Evolutionary conservation across 345 rosid species (phyloP).

Genomic region (Psidium friedrichsthalianum): DNA sequence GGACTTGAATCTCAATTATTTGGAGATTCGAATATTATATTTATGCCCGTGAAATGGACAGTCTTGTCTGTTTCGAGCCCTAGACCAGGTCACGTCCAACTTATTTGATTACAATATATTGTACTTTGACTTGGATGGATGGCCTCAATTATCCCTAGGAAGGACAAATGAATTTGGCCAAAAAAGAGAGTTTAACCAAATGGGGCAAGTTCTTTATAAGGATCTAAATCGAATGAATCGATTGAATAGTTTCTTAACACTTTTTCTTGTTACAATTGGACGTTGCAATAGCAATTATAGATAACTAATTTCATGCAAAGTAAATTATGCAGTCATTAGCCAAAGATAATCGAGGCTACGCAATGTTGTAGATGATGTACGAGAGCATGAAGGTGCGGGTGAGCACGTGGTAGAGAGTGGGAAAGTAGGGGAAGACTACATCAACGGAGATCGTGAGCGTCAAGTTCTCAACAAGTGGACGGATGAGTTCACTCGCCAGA

Average conservation of each 20-base stretch:
- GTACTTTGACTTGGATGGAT: neutral
- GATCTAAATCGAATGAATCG: neutral
- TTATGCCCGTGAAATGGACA: neutral
- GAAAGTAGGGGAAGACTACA: slow-evolving; percentile 16
- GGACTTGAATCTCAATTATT: neutral
- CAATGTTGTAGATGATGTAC: slow-evolving; percentile 31
- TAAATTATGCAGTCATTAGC: neutral
- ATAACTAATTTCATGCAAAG: neutral
- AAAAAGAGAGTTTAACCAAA: neutral
- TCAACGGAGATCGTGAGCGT: slow-evolving; percentile 7
- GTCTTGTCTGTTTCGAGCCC: neutral
- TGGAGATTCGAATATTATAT: neutral
- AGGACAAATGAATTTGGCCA: neutral
- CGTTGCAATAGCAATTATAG: neutral
- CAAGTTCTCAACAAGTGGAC: slow-evolving; percentile 34
- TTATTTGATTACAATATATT: neutral
- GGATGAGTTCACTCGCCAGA: slow-evolving; percentile 25
- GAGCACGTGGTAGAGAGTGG: slow-evolving; percentile 34
- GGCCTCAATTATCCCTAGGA: neutral
- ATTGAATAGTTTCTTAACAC: neutral
- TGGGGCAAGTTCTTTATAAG: too few species aligned
- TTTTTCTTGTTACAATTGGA: neutral
- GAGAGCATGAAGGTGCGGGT: slow-evolving; percentile 44
- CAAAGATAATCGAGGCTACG: neutral
- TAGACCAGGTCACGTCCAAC: neutral